Percentiles rank a stretch among this genome's conserved stretches.
Conservation (phyloP, 305 asterid genomes). For the Fraxinus xanthoxyloides region DNA sequence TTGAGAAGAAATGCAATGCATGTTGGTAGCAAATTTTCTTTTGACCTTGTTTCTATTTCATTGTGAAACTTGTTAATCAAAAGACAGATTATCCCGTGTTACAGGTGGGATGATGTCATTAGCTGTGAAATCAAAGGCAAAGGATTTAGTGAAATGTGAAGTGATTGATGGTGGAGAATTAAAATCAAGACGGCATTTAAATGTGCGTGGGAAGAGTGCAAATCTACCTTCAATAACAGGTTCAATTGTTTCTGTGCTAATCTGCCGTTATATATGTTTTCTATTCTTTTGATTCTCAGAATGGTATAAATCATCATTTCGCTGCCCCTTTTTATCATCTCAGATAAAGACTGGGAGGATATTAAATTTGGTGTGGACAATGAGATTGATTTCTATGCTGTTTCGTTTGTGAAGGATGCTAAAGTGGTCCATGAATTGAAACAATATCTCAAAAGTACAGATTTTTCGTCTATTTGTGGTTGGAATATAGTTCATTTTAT, state of each 20-base stretch:
- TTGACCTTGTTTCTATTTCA: slow-evolving; percentile 8
- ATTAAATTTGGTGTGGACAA: slow-evolving; percentile 95
- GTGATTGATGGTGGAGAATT: slow-evolving; percentile 96
- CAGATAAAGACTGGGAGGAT: slow-evolving; percentile 98
- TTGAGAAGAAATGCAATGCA: slow-evolving; percentile 12
- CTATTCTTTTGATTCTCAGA: slow-evolving; percentile 14
- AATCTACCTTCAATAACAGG: slow-evolving; percentile 96
- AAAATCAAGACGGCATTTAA: slow-evolving; percentile 89
- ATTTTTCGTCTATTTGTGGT: slow-evolving; percentile 14
- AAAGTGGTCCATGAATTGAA: slow-evolving; percentile 84
- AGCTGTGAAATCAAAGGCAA: slow-evolving; percentile 74
- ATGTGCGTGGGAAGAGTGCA: slow-evolving; percentile 97
- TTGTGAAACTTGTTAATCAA: slow-evolving; percentile 5
- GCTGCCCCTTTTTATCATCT: slow-evolving; percentile 17
- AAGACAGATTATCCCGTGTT: slow-evolving; percentile 21
- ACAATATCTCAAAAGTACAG: slow-evolving; percentile 72
- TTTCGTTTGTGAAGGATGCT: slow-evolving; percentile 96
- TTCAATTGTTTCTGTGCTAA: slow-evolving; percentile 20
- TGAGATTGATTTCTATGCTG: slow-evolving; percentile 94
- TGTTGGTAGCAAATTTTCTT: not conserved
- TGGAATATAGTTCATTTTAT: slow-evolving; percentile 5
- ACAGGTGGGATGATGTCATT: slow-evolving; percentile 98
- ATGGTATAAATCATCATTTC: slow-evolving; percentile 3
- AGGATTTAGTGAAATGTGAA: slow-evolving; percentile 64
- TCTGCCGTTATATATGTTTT: slow-evolving; percentile 8